Base-by-base conservation (phyloP, 1,139 yeast genomes). In the Kodamaea ohmeri region DNA sequence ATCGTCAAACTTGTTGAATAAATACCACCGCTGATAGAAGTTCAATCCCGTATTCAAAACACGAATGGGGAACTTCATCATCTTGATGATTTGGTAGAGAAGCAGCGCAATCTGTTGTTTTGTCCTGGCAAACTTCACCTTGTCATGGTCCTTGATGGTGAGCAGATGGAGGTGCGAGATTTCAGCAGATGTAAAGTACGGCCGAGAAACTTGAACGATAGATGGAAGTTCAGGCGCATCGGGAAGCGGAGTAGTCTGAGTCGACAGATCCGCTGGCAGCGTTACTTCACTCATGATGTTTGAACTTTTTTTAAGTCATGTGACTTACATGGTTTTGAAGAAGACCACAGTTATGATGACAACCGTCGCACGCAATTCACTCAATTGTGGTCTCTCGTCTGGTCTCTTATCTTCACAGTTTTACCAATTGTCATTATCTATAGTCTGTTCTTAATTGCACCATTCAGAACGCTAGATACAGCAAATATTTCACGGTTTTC, bases 21-120 rank as follows among this genome's bases (percentile, higher is more conserved):
- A 65, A 52, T 76, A 84, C 55, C 71, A 86, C 41, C 89, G 64
- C 49, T 84, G 94, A 55, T 79, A 86, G 49, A 80, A 80, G 47
- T 79, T 76, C 78, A 83, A 79, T 3, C 89, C 71, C 5, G 84
- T 74, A 46, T 79, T 83, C 34, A 84, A 55, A 2, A 84, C 81
- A 38, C 83, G 66, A 19, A 83, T 61, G 0, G 95, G 95, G 43
- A 83, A 75, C 54, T 78, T 79, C 52, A 83, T 57, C 4, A 64
- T 59, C 29, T 70, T 68, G 25, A 80, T 69, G 4, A 82, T 57
- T 46, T 74, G 79, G 45, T 76, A 73, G 29, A 80, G 52, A 46
- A 75, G 76, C 44, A 71, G 76, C 45, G 78, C 72, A 2, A 80
- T 68, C 40, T 77, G 77, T 53, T 68, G 69, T 51, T 71, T 78